These are phyloP conservation scores for Geotrichum macrosporum DNA, from an alignment of 1,139 yeast genomes.

Conservation along the genomic window DNA sequence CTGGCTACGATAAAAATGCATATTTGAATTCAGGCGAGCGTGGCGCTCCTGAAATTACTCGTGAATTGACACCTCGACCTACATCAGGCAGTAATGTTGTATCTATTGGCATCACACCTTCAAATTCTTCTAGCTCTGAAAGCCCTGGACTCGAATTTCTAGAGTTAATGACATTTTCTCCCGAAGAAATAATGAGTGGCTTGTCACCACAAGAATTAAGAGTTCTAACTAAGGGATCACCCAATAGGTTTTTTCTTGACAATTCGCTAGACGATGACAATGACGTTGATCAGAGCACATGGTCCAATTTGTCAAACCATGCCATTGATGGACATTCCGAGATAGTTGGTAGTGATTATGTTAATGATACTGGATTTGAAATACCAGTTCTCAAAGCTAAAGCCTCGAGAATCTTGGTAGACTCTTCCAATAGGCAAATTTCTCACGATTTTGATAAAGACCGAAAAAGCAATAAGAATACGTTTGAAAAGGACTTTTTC, in stretches of 20 bases:
- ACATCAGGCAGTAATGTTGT: too few relatives aligned
- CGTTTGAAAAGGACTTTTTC: background rate
- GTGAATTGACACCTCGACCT: too few relatives aligned
- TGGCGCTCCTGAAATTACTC: too few relatives aligned
- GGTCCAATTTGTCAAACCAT: background rate
- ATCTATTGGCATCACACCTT: too few relatives aligned
- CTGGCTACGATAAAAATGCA: too few relatives aligned
- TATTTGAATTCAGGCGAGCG: too few relatives aligned
- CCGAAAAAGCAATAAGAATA: background rate
- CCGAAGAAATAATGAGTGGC: slow-evolving; percentile 4
- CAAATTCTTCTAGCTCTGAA: background rate
- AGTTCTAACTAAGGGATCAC: background rate
- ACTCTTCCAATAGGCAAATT: background rate
- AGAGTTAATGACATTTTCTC: background rate
- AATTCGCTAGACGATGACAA: background rate
- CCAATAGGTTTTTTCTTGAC: background rate
- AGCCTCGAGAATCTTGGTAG: background rate
- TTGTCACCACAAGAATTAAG: slow-evolving; percentile 4
- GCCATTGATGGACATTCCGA: background rate
- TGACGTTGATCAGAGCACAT: background rate
- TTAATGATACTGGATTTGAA: background rate
- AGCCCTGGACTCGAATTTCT: background rate
- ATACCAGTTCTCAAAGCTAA: background rate
- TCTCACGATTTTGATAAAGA: background rate
- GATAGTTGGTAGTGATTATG: too few relatives aligned